Evolutionary conservation across 2,329 filamentous ascomycete species (phyloP).

Genomic region (Neonectria magnoliae): DNA sequence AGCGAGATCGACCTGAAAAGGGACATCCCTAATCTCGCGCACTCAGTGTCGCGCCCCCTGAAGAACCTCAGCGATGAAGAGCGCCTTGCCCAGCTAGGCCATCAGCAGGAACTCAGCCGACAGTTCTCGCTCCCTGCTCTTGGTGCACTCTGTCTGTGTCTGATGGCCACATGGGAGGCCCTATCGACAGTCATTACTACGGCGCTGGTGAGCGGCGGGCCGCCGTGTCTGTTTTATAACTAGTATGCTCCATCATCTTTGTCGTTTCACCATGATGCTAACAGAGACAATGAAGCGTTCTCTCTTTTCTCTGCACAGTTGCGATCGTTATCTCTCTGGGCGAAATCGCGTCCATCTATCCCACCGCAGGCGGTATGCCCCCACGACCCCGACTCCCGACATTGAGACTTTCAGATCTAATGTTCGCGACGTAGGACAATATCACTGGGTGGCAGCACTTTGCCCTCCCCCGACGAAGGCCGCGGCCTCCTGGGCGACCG

Average conservation of each 20-base stretch:
- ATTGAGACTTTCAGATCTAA: neutral
- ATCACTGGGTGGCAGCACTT: constrained; percentile 57
- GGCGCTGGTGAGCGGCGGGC: constrained; percentile 11
- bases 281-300: constrained; percentile 45
- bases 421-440: constrained; percentile 48
- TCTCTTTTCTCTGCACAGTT: constrained; percentile 53
- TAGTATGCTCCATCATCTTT: constrained; percentile 41
- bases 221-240: constrained; percentile 40
- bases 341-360: constrained; percentile 52
- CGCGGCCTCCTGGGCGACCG: constrained; percentile 39
- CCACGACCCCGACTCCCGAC: neutral
- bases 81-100: constrained; percentile 23
- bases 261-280: neutral
- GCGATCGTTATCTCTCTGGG: constrained; percentile 52
- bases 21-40: constrained; percentile 4
- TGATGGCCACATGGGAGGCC: constrained; percentile 24
- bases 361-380: constrained; percentile 45
- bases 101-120: constrained; percentile 18
- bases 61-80: constrained; percentile 23
- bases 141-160: constrained; percentile 11
- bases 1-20: constrained; percentile 14
- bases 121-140: constrained; percentile 19
- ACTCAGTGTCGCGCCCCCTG: constrained; percentile 13
- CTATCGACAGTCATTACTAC: constrained; percentile 18
- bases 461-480: constrained; percentile 19